Conservation (phyloP, 306 rosid genomes). For the Oxytropis ochrocephala region DNA sequence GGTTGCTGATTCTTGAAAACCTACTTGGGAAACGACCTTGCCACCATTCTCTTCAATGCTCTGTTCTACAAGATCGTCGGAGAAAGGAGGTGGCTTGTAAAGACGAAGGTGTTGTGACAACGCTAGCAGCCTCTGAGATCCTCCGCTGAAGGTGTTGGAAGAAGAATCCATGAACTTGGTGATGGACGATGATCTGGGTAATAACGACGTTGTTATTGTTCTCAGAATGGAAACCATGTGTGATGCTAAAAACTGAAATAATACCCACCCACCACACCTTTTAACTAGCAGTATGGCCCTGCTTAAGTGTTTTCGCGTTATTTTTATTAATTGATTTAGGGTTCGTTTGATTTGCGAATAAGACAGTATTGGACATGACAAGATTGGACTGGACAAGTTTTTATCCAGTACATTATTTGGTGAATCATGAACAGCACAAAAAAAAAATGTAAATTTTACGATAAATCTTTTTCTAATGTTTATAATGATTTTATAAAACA, state of each 20-base stretch:
- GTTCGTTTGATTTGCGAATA: too few relatives aligned
- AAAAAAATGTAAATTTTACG: too few relatives aligned
- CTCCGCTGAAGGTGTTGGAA: constrained; percentile 2
- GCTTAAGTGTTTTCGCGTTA: too few relatives aligned
- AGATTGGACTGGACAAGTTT: too few relatives aligned
- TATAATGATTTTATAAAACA: too few relatives aligned
- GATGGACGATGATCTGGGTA: constrained; percentile 9
- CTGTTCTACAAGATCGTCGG: constrained; percentile 53
- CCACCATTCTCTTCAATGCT: constrained; percentile 47
- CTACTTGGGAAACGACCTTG: constrained; percentile 78
- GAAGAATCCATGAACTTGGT: constrained; percentile 55
- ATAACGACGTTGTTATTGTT: constrained; percentile 19
- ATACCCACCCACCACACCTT: too few relatives aligned
- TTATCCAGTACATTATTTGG: too few relatives aligned
- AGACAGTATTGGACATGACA: too few relatives aligned
- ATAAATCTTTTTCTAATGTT: too few relatives aligned
- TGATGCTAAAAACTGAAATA: background rate
- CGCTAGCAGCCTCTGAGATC: constrained; percentile 45
- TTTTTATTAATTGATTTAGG: too few relatives aligned
- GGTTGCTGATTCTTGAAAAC: constrained; percentile 70
- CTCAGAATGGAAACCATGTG: constrained; percentile 58
- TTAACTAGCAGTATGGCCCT: too few relatives aligned
- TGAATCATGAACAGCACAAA: too few relatives aligned
- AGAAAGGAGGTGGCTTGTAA: constrained; percentile 58
- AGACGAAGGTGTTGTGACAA: constrained; percentile 81